Evolutionary conservation across 306 rosid species (phyloP), one percentile per base, ranked within the genome.

Genomic region (Prunus davidiana): DNA sequence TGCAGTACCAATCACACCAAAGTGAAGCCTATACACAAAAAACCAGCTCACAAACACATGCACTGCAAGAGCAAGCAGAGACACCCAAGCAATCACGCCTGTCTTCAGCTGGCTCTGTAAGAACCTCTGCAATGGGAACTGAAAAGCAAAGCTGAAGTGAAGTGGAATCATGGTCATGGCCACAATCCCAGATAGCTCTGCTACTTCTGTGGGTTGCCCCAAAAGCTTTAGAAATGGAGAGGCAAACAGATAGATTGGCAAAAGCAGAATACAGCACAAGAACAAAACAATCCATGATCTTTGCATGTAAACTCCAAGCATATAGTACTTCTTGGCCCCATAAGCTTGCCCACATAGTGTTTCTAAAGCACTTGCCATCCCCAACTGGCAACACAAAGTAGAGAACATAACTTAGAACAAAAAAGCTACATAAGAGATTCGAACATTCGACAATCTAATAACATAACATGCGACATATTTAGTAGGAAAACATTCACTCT

Each of bases 361-460:
- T 76, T 93, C 94, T 8, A 93, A 77, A 0, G 96, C 96, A 30
- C 97, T 91, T 10, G 96, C 94, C 98, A 93, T 93, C 8, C 98
- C 97, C 69, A 91, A 49, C 97, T 93, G 67, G 20, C 74, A 2
- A 10, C 25, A 25, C 1, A n/a, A 47, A 11, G 52, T 2, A 47
- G 52, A 47, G 52, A 47, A 38, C 9, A 38, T 38, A 38, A 38
- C 41, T 38, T 6, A 38, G 43, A 24, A 24, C 4, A 58, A 19
- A 57, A 19, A 6, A 58, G 5, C 12, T 58, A 14, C 64, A 24
- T 12, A 55, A 19, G 24, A 55, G 10, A 55, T 11, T n/a, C 11
- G 11, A 55, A 38, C 43, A 38, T 38, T 34, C 20, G 13, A 2
- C 16, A 58, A 9, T 58, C 16, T 11, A 8, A 58, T 58, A 12